Base-by-base conservation (phyloP, 1,139 yeast species). In the Candida sp. region DNA sequence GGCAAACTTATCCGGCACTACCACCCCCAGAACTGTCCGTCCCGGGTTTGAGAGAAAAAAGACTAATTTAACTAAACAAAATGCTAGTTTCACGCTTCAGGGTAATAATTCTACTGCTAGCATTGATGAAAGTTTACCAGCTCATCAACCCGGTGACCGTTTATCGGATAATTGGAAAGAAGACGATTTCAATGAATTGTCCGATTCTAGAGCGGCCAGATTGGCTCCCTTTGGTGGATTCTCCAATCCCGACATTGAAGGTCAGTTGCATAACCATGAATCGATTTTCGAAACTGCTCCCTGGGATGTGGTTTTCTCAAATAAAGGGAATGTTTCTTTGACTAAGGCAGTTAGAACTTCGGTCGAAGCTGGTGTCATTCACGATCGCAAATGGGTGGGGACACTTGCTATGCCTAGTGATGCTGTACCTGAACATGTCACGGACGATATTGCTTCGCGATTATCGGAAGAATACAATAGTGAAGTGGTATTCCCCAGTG, bases 331-430 rank as follows among this genome's bases (percentile, higher is more conserved):
- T 56, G 96, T 93, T 22, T 95, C 96, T 4, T 75, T 93, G 54
- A 79, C 81, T 47, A 93, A 93, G 53, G 97, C 98, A 0, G 79
- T 93, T n/a, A 74, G 77, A 41, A 68, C 84, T 6, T 85, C 95
- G 0, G 64, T 53, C 1, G 78, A 77, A 33, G 67, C 70, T 5
- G 69, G 75, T 1, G 66, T 81, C 11, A 68, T 74, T 5, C 69
- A 74, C 5, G 63, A 73, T 1, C 73, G 79, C 40, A 71, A 68
- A 47, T 93, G 97, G 96, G 81, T 91, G 2, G 99, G 99, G 9
- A 84, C 96, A 0, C 67, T 87, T 39, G 95, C 97, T 22, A 84
- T 90, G 76, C 96, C 98, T 21, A 85, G 93, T 15, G 97, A 93
- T 62, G 82, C 78, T 33, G 77, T 93, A 19, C 85, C 93, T 2